A percentile compares a stretch with the other conserved stretches of the same genome.
Evolutionary conservation across 169 alveolate species (phyloP).

Genomic region (Eimeria acervulina): DNA sequence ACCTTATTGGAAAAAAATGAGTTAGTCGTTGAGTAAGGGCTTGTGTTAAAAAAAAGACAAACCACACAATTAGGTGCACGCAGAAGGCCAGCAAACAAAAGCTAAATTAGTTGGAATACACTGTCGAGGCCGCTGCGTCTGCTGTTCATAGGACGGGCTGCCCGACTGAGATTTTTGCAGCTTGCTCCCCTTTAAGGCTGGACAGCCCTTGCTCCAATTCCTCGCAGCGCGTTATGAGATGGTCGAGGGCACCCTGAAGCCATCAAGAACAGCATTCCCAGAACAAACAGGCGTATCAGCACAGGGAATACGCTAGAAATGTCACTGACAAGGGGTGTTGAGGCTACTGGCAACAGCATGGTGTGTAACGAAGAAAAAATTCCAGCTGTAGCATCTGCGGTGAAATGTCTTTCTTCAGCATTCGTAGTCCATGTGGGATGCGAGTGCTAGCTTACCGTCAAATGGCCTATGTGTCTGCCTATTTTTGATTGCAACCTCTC

Average conservation of each 20-base stretch:
- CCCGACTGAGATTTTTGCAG: slow-evolving; percentile 29
- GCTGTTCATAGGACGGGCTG: slow-evolving; percentile 17
- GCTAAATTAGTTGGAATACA: not conserved
- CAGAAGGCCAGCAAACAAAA: not conserved
- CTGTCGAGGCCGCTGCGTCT: not conserved
- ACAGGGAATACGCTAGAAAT: not conserved
- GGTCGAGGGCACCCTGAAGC: slow-evolving; percentile 61
- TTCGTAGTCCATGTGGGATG: not conserved
- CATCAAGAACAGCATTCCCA: not conserved
- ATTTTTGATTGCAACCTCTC: slow-evolving; percentile 81
- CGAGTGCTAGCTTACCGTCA: slow-evolving; percentile 29
- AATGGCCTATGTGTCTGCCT: slow-evolving; percentile 62
- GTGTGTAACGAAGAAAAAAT: not conserved
- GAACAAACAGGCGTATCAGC: not conserved
- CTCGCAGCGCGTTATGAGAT: slow-evolving; percentile 69
- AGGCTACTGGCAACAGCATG: not conserved
- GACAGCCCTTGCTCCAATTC: slow-evolving; percentile 36
- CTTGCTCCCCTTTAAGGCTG: slow-evolving; percentile 61
- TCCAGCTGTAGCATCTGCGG: not conserved
- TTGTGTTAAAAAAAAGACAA: not conserved
- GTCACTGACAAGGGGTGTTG: not conserved
- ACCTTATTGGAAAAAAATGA: not conserved
- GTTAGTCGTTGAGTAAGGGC: too few relatives aligned
- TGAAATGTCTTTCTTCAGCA: not conserved
- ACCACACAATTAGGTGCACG: not conserved